Conservation (phyloP, 441 rosid species). For the Euphorbia celastroides region DNA sequence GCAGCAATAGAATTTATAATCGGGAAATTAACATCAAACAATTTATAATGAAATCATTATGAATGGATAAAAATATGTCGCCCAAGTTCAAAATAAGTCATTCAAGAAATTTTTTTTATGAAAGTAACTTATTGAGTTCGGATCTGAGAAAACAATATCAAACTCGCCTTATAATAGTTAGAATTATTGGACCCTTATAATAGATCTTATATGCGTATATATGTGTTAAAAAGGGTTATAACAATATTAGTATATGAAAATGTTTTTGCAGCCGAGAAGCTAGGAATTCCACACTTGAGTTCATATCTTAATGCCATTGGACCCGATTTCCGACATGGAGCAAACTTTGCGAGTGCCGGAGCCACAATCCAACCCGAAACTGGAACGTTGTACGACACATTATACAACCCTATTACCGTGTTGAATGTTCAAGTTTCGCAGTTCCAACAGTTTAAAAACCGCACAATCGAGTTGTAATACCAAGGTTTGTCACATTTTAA, state of each 20-base stretch:
- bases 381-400: not conserved
- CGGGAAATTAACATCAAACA: too few relatives aligned
- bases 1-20: too few relatives aligned
- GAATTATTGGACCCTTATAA: too few relatives aligned
- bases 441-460: slow-evolving; percentile 8
- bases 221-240: too few relatives aligned
- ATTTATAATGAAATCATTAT: too few relatives aligned
- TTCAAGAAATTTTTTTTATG: too few relatives aligned
- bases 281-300: slow-evolving; percentile 8
- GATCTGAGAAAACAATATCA: too few relatives aligned
- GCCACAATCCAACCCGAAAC: slow-evolving; percentile 1
- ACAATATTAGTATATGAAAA: not conserved
- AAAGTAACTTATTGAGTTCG: too few relatives aligned
- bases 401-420: slow-evolving; percentile 6
- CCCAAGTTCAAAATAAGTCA: too few relatives aligned
- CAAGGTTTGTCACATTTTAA: slow-evolving; percentile 2
- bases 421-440: not conserved
- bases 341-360: slow-evolving; percentile 9
- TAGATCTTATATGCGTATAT: too few relatives aligned
- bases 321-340: slow-evolving; percentile 8
- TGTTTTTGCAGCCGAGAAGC: slow-evolving; percentile 3
- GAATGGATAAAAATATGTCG: too few relatives aligned
- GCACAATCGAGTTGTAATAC: not conserved
- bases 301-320: slow-evolving; percentile 6
- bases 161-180: too few relatives aligned